Percentiles rank a stretch among this genome's conserved stretches.
These are phyloP conservation scores for Clathrospora elynae DNA, from an alignment of 2,329 filamentous ascomycete genomes.

Conservation along the genomic window DNA sequence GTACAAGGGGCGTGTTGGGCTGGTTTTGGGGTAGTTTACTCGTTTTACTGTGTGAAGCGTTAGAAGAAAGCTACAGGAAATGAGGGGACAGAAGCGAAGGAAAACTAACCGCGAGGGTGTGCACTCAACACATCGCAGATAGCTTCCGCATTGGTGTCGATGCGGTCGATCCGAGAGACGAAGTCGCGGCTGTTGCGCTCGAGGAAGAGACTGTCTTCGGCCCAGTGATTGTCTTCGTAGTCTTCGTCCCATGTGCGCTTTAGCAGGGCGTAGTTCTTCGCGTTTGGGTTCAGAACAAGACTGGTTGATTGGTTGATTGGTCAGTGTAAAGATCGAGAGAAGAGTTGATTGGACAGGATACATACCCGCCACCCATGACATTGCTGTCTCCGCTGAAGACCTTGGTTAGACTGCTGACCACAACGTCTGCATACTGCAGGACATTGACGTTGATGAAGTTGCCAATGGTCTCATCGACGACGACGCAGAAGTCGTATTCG, in stretches of 20 bases:
- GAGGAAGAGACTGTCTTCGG: conserved; percentile 91
- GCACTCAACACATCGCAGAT: conserved; percentile 73
- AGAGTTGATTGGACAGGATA: not conserved
- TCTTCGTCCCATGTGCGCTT: conserved; percentile 67
- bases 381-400: conserved; percentile 98
- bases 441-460: conserved; percentile 97
- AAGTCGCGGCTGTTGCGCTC: conserved; percentile 97
- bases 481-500: conserved; percentile 83
- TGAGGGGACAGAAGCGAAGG: no score
- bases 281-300: conserved; percentile 66
- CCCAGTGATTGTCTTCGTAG: conserved; percentile 91
- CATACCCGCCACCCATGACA: conserved; percentile 86
- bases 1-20: conserved; percentile 71
- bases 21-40: conserved; percentile 86
- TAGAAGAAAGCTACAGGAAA: no score
- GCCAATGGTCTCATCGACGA: conserved; percentile 94
- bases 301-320: no score
- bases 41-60: conserved; percentile 69
- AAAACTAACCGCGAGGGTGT: conserved; percentile 56
- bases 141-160: conserved; percentile 83
- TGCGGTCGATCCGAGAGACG: conserved; percentile 76
- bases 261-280: conserved; percentile 72
- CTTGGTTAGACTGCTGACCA: conserved; percentile 94
- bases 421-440: conserved; percentile 83
- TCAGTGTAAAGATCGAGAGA: not conserved